Conservation (phyloP, 805 yeast species). For the Lipomyces lipofer region DNA sequence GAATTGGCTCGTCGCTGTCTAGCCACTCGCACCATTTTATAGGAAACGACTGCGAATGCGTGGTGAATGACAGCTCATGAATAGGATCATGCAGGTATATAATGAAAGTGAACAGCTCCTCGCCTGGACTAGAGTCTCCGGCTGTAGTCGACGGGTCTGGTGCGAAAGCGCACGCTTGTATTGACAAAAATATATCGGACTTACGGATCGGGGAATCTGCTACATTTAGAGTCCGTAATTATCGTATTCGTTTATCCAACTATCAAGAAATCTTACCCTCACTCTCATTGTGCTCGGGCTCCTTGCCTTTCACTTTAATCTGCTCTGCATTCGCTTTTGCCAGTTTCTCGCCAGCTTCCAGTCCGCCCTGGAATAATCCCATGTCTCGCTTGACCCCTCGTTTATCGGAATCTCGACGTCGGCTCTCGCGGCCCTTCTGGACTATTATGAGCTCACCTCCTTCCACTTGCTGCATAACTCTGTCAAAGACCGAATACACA, state of each 20-base stretch:
- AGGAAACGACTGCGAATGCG: slow-evolving; percentile 89
- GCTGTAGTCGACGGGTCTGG: slow-evolving; percentile 33
- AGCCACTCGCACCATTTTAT: slow-evolving; percentile 91
- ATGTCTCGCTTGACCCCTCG: slow-evolving; percentile 48
- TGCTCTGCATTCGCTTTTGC: slow-evolving; percentile 76
- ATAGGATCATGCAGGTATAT: slow-evolving; percentile 74
- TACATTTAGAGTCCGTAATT: background rate
- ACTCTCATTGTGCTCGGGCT: slow-evolving; percentile 35
- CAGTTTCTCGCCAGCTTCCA: slow-evolving; percentile 82
- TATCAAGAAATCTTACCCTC: slow-evolving; percentile 25
- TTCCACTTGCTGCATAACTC: slow-evolving; percentile 65
- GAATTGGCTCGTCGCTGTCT: slow-evolving; percentile 42
- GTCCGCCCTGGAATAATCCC: slow-evolving; percentile 72
- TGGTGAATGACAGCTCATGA: slow-evolving; percentile 69
- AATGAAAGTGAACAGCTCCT: slow-evolving; percentile 61
- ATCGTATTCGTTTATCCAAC: background rate
- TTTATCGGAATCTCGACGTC: slow-evolving; percentile 40
- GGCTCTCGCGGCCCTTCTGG: slow-evolving; percentile 47
- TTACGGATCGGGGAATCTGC: slow-evolving; percentile 35
- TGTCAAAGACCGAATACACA: slow-evolving; percentile 52
- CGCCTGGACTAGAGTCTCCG: slow-evolving; percentile 43
- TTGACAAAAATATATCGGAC: slow-evolving; percentile 69
- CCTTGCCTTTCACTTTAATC: slow-evolving; percentile 41
- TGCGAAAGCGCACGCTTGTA: slow-evolving; percentile 57
- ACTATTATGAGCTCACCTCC: slow-evolving; percentile 62